phyloP scores from a whole-genome alignment of 78 protist species.

The Cavenderia fasciculata region DNA sequence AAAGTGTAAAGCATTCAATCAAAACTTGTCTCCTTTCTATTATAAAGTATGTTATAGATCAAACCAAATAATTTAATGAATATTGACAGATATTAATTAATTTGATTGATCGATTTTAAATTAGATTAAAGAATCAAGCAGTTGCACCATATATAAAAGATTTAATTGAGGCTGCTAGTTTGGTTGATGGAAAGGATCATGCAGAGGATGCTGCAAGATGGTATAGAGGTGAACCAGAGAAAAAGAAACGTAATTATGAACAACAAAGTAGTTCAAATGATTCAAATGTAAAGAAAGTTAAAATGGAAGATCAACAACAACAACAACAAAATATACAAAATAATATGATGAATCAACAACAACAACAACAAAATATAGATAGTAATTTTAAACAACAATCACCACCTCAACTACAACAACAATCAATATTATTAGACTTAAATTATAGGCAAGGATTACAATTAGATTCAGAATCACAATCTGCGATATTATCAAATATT shows the following conservation, averaged over 20 bases:
- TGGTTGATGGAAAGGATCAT: conserved; percentile 32
- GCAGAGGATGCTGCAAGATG: conserved; percentile 54
- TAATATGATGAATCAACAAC: neutral
- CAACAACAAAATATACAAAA: neutral
- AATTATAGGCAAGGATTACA: neutral
- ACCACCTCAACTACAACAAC: conserved; percentile 8
- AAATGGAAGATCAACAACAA: neutral
- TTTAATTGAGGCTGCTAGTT: neutral
- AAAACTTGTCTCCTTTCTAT: conserved; percentile 45
- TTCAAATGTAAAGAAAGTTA: neutral
- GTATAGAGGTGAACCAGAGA: conserved; percentile 64
- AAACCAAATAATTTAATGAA: neutral
- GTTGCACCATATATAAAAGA: conserved; percentile 17
- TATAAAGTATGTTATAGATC: conserved; percentile 11
- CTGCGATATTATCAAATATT: neutral
- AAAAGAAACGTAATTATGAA: conserved; percentile 19
- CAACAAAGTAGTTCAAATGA: neutral
- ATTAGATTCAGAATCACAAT: neutral
- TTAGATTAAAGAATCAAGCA: conserved; percentile 17
- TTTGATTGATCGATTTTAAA: neutral
- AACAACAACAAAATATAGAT: neutral
- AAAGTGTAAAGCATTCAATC: conserved; percentile 40
- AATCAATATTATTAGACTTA: neutral
- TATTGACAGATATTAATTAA: neutral
- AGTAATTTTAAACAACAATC: neutral